These are phyloP conservation scores for Verbena officinalis DNA, from an alignment of 257 asterid species.

Conservation along the genomic window DNA sequence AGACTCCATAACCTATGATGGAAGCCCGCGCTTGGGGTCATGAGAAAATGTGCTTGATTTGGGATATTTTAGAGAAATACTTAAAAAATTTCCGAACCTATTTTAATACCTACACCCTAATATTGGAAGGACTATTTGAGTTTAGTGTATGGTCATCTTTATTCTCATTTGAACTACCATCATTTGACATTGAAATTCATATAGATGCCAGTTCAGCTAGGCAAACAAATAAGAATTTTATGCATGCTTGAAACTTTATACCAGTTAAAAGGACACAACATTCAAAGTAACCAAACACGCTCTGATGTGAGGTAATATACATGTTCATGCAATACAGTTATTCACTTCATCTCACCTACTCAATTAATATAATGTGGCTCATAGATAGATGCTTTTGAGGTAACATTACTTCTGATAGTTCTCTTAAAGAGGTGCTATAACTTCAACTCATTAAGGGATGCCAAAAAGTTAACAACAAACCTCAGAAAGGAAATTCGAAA, in stretches of 20 bases:
- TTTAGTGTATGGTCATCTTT: background rate
- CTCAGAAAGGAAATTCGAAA: slow-evolving; percentile 86
- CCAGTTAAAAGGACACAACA: background rate
- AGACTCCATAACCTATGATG: background rate
- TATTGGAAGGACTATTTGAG: background rate
- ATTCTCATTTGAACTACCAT: background rate
- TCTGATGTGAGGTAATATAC: background rate
- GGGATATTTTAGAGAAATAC: background rate
- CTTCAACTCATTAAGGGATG: slow-evolving; percentile 1
- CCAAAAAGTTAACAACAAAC: slow-evolving; percentile 38
- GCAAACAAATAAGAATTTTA: background rate
- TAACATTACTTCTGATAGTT: slow-evolving; percentile 14
- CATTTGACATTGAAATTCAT: background rate
- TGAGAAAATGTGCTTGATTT: background rate
- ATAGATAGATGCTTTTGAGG: slow-evolving; percentile 9
- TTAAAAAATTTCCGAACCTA: background rate
- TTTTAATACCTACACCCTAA: background rate
- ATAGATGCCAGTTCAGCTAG: background rate
- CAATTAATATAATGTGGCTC: slow-evolving; percentile 2
- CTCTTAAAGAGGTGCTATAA: slow-evolving; percentile 19
- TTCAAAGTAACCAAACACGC: background rate
- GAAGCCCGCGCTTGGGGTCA: background rate
- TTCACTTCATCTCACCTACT: slow-evolving; percentile 1
- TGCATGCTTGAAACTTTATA: background rate
- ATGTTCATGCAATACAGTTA: slow-evolving; percentile 3